Percentiles rank a stretch among this genome's conserved stretches.
Conservation (phyloP, 345 rosid genomes). For the Camelina hispida region DNA sequence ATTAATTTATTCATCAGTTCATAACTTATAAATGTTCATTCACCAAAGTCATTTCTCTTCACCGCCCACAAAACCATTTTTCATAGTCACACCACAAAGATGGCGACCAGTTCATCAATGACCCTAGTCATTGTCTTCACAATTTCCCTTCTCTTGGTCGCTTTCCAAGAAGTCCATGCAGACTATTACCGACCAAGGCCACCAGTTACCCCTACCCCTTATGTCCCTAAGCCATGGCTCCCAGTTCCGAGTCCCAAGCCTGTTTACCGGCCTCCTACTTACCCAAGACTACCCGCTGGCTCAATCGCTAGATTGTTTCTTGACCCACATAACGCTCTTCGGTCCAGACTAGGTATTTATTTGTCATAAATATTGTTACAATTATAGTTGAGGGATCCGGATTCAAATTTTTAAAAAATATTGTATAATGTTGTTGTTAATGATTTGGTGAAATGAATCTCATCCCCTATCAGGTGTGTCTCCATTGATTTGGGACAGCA, state of each 20-base stretch:
- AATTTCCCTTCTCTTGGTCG: conserved; percentile 37
- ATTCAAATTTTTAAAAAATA: background rate
- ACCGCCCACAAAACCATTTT: conserved; percentile 28
- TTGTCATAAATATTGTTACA: background rate
- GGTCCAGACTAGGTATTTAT: conserved; percentile 45
- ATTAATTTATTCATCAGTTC: conserved; percentile 16
- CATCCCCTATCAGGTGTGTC: conserved; percentile 43
- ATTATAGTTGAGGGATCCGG: background rate
- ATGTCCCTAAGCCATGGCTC: conserved; percentile 25
- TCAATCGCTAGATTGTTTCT: conserved; percentile 54
- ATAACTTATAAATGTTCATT: conserved; percentile 41
- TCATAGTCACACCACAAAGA: conserved; percentile 31
- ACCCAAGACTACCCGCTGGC: conserved; percentile 36
- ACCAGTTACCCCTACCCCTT: conserved; percentile 31
- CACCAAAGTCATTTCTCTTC: conserved; percentile 31
- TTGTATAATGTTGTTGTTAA: background rate
- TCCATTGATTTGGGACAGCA: conserved; percentile 64
- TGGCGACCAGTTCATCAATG: conserved; percentile 38
- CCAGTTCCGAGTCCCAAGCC: conserved; percentile 43
- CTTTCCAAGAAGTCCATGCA: conserved; percentile 42
- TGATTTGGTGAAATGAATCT: conserved; percentile 31
- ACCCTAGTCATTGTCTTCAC: conserved; percentile 29
- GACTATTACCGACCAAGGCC: conserved; percentile 46
- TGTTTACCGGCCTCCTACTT: conserved; percentile 25
- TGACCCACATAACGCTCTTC: conserved; percentile 73